Percentiles rank a stretch among this genome's conserved stretches.
phyloP scores from a whole-genome alignment of 192 early-diverging fungal genomes.

The Coemansia sp. region DNA sequence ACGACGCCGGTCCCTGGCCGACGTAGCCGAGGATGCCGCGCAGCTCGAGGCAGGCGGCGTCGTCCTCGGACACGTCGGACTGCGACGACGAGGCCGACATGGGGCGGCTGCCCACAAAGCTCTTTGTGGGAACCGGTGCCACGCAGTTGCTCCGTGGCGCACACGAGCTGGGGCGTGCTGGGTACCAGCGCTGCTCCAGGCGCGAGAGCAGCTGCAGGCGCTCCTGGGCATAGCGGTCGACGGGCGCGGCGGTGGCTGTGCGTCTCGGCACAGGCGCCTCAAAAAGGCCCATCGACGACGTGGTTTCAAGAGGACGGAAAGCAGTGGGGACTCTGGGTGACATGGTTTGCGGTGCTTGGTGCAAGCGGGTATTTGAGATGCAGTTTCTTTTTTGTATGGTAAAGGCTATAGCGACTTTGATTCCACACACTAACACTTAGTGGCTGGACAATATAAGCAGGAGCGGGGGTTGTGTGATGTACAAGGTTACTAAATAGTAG shows the following conservation, averaged over 20 bases:
- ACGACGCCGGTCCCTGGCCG: constrained; percentile 1
- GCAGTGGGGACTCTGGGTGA: constrained; percentile 43
- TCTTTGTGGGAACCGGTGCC: constrained; percentile 34
- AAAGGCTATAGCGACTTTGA: no score
- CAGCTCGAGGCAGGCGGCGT: constrained; percentile 42
- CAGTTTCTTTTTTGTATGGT: constrained; percentile 1
- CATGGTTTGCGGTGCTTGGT: constrained; percentile 9
- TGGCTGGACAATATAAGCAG: not conserved
- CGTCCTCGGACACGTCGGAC: constrained; percentile 23
- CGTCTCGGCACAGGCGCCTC: constrained; percentile 19
- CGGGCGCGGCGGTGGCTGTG: constrained; percentile 31
- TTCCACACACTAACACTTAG: no score
- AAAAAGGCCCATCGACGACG: constrained; percentile 11
- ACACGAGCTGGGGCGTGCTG: constrained; percentile 11
- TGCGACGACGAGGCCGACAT: constrained; percentile 2
- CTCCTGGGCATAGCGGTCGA: constrained; percentile 25
- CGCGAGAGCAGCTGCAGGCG: constrained; percentile 33
- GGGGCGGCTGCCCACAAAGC: not conserved
- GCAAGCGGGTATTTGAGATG: not conserved
- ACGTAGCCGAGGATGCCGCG: constrained; percentile 37
- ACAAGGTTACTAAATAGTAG: constrained; percentile 2
- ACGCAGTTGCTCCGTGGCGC: constrained; percentile 22
- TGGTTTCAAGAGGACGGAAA: constrained; percentile 48
- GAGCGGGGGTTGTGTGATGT: not conserved
- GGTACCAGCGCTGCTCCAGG: constrained; percentile 46